Percentiles rank a stretch among this genome's conserved stretches.
These are phyloP conservation scores for Spiromastix sp. DNA, from an alignment of 2,329 filamentous ascomycete genomes.

Conservation along the genomic window DNA sequence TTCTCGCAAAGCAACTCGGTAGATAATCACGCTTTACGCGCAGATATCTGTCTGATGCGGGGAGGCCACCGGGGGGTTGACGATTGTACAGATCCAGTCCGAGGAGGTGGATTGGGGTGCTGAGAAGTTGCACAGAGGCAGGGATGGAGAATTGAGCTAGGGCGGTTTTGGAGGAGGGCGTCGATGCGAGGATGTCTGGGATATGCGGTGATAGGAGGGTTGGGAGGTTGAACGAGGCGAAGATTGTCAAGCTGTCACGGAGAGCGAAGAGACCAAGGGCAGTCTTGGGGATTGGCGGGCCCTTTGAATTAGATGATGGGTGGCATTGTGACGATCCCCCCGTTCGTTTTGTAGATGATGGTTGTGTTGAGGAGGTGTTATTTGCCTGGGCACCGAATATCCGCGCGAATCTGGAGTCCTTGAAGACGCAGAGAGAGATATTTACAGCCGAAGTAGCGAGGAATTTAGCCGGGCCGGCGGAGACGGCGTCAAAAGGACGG, in stretches of 20 bases:
- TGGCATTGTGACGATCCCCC: neutral
- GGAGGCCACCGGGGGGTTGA: conserved; percentile 30
- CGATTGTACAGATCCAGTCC: conserved; percentile 83
- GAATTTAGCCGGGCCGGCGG: conserved; percentile 71
- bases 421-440: conserved; percentile 77
- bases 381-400: conserved; percentile 61
- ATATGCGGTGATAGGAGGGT: conserved; percentile 63
- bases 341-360: conserved; percentile 3
- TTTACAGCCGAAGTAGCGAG: conserved; percentile 70
- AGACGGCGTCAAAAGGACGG: conserved; percentile 49
- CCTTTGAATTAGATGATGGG: neutral
- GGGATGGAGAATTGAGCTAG: conserved; percentile 73
- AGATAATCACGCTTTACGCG: conserved; percentile 67
- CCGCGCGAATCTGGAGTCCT: conserved; percentile 74
- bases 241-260: conserved; percentile 81
- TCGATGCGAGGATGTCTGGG: conserved; percentile 40
- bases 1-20: conserved; percentile 61
- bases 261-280: conserved; percentile 71
- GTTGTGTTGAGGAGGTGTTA: conserved; percentile 4
- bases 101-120: conserved; percentile 74
- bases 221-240: conserved; percentile 85
- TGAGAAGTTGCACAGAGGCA: conserved; percentile 65
- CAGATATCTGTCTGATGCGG: conserved; percentile 50
- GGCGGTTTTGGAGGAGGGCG: conserved; percentile 40
- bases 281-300: conserved; percentile 47